Percentiles rank a stretch among this genome's conserved stretches.
These are phyloP conservation scores for Hygrocybe punicea DNA, from an alignment of 768 basidiomycete genomes.

Conservation along the genomic window DNA sequence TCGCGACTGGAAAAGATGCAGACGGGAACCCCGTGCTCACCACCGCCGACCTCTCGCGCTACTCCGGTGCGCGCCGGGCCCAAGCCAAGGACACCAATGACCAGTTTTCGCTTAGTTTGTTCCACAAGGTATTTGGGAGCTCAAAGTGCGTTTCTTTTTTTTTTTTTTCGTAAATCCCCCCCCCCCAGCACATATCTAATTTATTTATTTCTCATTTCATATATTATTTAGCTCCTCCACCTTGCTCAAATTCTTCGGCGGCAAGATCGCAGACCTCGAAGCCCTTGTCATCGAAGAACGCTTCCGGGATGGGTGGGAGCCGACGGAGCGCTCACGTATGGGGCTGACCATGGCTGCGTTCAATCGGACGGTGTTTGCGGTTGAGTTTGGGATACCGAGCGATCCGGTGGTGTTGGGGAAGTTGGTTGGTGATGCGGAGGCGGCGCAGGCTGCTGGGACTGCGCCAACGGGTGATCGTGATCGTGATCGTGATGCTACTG, in stretches of 20 bases:
- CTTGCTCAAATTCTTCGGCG: conserved; percentile 64
- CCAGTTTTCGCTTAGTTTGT: conserved; percentile 47
- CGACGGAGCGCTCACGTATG: conserved; percentile 47
- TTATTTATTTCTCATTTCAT: no score
- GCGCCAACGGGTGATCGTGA: no score
- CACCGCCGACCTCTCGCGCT: conserved; percentile 52
- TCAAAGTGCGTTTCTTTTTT: conserved; percentile 53
- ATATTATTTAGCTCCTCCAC: conserved; percentile 66
- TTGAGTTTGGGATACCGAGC: conserved; percentile 40
- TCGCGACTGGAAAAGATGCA: conserved; percentile 56
- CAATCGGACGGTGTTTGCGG: conserved; percentile 46
- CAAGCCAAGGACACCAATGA: conserved; percentile 53
- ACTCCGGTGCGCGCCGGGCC: conserved; percentile 57
- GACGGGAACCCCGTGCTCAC: conserved; percentile 54
- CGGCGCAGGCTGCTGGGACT: background rate
- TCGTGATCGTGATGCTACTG: no score
- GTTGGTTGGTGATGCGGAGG: background rate
- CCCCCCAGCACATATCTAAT: no score
- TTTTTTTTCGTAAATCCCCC: no score
- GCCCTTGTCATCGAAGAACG: conserved; percentile 63
- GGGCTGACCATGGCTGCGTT: conserved; percentile 60
- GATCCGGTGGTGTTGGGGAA: conserved; percentile 15
- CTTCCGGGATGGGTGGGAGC: conserved; percentile 69
- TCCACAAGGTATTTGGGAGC: conserved; percentile 63
- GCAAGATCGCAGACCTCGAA: conserved; percentile 52